phyloP scores from a whole-genome alignment of 2,329 filamentous ascomycete species.

The Ceratocystis diversiconidia region DNA sequence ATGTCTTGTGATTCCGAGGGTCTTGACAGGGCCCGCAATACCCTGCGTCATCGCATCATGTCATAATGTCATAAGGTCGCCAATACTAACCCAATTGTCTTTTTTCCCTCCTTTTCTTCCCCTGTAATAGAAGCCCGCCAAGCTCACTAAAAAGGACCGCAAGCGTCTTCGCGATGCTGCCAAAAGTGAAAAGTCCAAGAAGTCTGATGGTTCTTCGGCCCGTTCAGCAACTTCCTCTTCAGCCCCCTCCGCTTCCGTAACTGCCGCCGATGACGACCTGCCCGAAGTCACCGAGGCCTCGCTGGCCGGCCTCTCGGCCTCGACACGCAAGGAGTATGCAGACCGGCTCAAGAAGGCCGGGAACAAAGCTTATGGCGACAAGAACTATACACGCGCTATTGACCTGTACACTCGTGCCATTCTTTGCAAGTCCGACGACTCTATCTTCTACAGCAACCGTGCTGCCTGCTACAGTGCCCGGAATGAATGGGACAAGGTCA shows the following conservation, averaged over 20 bases:
- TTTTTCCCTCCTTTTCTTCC: background rate
- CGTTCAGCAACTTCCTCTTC: constrained; percentile 12
- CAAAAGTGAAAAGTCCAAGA: constrained; percentile 28
- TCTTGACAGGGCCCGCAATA: no score
- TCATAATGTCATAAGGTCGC: no score
- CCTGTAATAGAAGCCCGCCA: constrained; percentile 38
- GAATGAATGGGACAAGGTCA: constrained; percentile 85
- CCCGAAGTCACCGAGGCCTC: constrained; percentile 50
- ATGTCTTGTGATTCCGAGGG: constrained; percentile 23
- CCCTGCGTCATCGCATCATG: no score
- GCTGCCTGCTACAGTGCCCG: constrained; percentile 94
- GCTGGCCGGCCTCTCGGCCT: constrained; percentile 35
- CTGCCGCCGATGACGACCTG: constrained; percentile 49
- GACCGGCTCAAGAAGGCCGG: constrained; percentile 86
- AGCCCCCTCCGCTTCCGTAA: constrained; percentile 19
- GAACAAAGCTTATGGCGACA: constrained; percentile 90
- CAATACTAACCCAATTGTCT: no score
- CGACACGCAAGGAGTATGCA: constrained; percentile 76
- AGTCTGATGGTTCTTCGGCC: constrained; percentile 8
- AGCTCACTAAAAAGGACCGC: constrained; percentile 80
- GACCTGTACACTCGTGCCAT: constrained; percentile 92
- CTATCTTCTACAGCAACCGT: constrained; percentile 97
- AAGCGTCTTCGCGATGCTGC: constrained; percentile 54
- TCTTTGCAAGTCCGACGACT: constrained; percentile 91
- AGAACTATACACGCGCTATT: constrained; percentile 88